Conservation (phyloP, 768 basidiomycete genomes). For the Kwoniella dejecticola region DNA sequence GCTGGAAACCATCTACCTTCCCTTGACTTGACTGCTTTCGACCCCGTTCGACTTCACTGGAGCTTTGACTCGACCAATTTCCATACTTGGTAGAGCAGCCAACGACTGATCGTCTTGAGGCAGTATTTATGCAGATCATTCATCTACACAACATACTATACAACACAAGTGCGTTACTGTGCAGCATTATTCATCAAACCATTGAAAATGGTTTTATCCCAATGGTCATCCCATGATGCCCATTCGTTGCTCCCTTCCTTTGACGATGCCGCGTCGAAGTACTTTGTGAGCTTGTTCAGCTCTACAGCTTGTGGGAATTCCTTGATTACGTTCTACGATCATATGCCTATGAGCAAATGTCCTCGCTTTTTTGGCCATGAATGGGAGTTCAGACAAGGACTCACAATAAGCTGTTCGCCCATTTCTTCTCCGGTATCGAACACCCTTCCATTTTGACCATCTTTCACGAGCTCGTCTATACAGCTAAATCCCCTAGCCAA, state of each 20-base stretch:
- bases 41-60: too few species aligned
- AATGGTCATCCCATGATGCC: slow-evolving; percentile 83
- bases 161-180: too few species aligned
- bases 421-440: slow-evolving; percentile 72
- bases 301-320: slow-evolving; percentile 16
- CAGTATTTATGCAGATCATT: too few species aligned
- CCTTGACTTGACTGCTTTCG: too few species aligned
- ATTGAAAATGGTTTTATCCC: slow-evolving; percentile 64
- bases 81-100: too few species aligned
- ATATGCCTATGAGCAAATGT: background rate
- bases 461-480: slow-evolving; percentile 80
- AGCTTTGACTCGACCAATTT: too few species aligned
- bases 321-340: slow-evolving; percentile 60
- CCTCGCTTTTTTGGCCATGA: too few species aligned
- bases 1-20: too few species aligned
- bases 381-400: slow-evolving; percentile 28
- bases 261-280: slow-evolving; percentile 1
- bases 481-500: slow-evolving; percentile 85
- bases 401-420: slow-evolving; percentile 63
- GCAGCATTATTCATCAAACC: slow-evolving; percentile 11
- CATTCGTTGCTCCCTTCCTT: slow-evolving; percentile 58
- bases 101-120: too few species aligned
- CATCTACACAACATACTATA: too few species aligned
- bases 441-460: slow-evolving; percentile 78
- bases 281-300: slow-evolving; percentile 12